Conservation (phyloP, 148 eudicot species). For the Amaranthus palmeri region DNA sequence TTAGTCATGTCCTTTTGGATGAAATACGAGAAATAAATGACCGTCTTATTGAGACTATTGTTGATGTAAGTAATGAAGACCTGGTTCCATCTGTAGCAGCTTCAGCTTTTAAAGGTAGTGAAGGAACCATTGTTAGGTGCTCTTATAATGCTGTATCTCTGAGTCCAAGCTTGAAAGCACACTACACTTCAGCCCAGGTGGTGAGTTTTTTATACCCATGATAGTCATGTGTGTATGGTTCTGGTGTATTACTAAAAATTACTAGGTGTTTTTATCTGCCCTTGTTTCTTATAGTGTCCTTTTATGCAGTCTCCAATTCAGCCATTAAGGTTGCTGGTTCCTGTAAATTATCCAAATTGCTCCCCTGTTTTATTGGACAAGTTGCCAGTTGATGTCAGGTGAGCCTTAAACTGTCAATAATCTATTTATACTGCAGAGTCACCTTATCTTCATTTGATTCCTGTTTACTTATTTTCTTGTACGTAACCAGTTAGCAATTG, state of each 20-base stretch:
- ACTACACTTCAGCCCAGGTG: conserved; percentile 83
- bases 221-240: conserved; percentile 4
- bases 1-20: conserved; percentile 67
- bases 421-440: neutral
- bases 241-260: neutral
- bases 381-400: conserved; percentile 84
- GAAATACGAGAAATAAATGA: conserved; percentile 82
- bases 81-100: conserved; percentile 52
- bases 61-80: conserved; percentile 63
- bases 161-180: conserved; percentile 72
- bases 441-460: no score
- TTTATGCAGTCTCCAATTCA: conserved; percentile 84
- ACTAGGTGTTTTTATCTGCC: neutral
- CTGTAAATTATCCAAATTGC: conserved; percentile 80
- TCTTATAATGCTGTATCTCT: conserved; percentile 74
- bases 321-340: conserved; percentile 80
- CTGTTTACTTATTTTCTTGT: no score
- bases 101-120: conserved; percentile 53
- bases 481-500: no score
- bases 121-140: conserved; percentile 76
- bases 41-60: conserved; percentile 75
- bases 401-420: conserved; percentile 16
- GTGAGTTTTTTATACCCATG: conserved; percentile 33
- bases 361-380: conserved; percentile 87
- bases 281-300: conserved; percentile 10